Conservation (phyloP, 805 yeast species). For the Candida taoyuanica region DNA sequence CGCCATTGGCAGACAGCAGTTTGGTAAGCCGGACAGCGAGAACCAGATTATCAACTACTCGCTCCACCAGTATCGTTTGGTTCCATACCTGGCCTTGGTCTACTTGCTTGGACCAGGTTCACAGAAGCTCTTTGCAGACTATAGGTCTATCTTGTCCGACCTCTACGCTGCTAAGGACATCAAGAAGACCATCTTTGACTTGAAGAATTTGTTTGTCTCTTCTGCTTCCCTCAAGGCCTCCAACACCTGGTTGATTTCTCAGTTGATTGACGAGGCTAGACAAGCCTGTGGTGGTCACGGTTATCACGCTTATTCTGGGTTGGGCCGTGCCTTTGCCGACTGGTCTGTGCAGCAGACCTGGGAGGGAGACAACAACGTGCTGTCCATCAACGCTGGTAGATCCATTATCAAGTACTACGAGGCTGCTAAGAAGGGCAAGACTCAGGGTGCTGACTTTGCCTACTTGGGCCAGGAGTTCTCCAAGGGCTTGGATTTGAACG, state of each 20-base stretch:
- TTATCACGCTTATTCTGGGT: conserved; percentile 86
- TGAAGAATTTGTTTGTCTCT: conserved; percentile 76
- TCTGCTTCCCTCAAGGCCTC: conserved; percentile 89
- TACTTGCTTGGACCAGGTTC: conserved; percentile 76
- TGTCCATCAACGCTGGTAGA: conserved; percentile 81
- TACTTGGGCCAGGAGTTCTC: conserved; percentile 30
- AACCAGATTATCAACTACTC: conserved; percentile 81
- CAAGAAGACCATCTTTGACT: conserved; percentile 47
- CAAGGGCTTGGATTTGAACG: conserved; percentile 23
- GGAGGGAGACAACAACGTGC: conserved; percentile 94
- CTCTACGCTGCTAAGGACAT: conserved; percentile 49
- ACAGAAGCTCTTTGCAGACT: conserved; percentile 50
- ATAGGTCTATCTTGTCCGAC: conserved; percentile 43
- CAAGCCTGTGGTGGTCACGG: conserved; percentile 96
- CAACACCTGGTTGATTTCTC: conserved; percentile 80
- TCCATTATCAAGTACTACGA: conserved; percentile 45
- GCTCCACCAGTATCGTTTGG: conserved; percentile 79
- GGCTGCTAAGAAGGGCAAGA: conserved; percentile 34
- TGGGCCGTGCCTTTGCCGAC: conserved; percentile 83
- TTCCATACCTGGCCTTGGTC: conserved; percentile 79
- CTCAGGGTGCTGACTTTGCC: conserved; percentile 26
- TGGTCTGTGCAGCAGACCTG: conserved; percentile 99
- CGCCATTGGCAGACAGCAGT: conserved; percentile 56
- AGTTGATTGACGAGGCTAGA: conserved; percentile 80
- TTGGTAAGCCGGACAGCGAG: conserved; percentile 53